A percentile compares a stretch with the other conserved stretches of the same genome.
Evolutionary conservation across 768 basidiomycete species (phyloP).

Genomic region (Trametes villosa): DNA sequence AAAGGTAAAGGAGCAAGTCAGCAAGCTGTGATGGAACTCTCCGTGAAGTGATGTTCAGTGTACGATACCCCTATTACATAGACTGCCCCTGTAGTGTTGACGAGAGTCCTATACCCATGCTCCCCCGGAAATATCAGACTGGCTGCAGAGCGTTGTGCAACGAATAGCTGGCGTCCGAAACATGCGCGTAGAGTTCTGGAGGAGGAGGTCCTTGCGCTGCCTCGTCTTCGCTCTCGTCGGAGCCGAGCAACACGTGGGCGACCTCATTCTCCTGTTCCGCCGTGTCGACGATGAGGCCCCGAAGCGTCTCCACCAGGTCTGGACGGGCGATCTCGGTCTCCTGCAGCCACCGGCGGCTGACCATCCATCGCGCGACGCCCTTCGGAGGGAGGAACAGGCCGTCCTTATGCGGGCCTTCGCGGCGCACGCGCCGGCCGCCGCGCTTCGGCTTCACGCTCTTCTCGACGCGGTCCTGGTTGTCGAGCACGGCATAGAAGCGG

Average conservation of each 20-base stretch:
- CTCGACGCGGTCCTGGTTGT: slow-evolving; percentile 56
- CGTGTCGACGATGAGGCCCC: slow-evolving; percentile 50
- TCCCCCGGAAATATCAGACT: not conserved
- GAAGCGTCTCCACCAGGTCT: slow-evolving; percentile 50
- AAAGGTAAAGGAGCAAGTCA: not conserved
- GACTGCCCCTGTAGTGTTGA: not conserved
- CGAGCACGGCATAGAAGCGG: slow-evolving; percentile 62
- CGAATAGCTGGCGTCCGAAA: slow-evolving; percentile 34
- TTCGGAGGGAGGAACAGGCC: slow-evolving; percentile 61
- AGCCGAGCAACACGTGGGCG: slow-evolving; percentile 48
- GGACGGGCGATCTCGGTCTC: slow-evolving; percentile 46
- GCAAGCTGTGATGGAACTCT: not conserved
- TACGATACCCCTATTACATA: not conserved
- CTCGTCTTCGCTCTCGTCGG: slow-evolving; percentile 53
- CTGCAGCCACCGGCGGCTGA: slow-evolving; percentile 67
- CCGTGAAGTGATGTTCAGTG: not conserved
- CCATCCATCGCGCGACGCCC: slow-evolving; percentile 74
- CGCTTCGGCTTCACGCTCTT: slow-evolving; percentile 54
- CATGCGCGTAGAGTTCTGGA: slow-evolving; percentile 16
- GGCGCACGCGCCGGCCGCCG: slow-evolving; percentile 61
- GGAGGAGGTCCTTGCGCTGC: not conserved
- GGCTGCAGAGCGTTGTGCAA: slow-evolving; percentile 35
- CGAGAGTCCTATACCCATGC: not conserved
- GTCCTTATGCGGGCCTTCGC: slow-evolving; percentile 58
- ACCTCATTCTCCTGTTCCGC: slow-evolving; percentile 30